Base-by-base conservation (phyloP, 805 yeast genomes). In the Monosporozyma solicola region DNA sequence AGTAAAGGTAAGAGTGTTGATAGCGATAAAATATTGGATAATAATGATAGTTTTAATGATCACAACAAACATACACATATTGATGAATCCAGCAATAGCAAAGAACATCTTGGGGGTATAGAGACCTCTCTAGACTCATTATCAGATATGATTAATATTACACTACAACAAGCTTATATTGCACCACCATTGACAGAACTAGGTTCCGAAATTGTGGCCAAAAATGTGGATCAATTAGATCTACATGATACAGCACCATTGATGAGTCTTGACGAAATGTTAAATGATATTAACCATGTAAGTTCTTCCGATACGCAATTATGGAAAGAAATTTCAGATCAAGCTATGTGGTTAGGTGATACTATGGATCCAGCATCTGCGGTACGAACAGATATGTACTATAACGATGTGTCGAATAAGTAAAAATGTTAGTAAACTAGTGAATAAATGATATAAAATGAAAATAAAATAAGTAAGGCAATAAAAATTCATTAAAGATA, bases 241-340 rank as follows among this genome's bases (percentile, higher is more conserved):
- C 61, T 69, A 1, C 54, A 69, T 41, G 71, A 72, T 52, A 64
- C 68, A 46, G 32, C 41, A 15, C 44, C 39, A 11, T n/a, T 43
- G 9, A 66, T 70, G 22, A 70, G 69, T 44, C 60, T 74, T 57
- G 69, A 71, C 50, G 55, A 67, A 60, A 27, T 68, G 59, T 25
- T 63, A 55, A 62, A 70, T 59, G 55, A 54, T 59, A 56, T 67
- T 50, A 61, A 59, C 25, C 64, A 69, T 22, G 60, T 69, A 2
- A 71, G 71, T n/a, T 66, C 71, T 16, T 63, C 68, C 3, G 84
- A 80, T 57, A 65, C 71, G 49, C 76, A 83, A 55, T 68, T 86
- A 33, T 86, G 95, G 95, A 83, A 80, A 61, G 91, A 85, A 57
- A 83, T 86, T 52, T 81, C 90, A 0, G 79, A 78, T 60, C 88